phyloP scores from a whole-genome alignment of 495 filamentous ascomycete genomes.

The Penicillium alfredii region DNA sequence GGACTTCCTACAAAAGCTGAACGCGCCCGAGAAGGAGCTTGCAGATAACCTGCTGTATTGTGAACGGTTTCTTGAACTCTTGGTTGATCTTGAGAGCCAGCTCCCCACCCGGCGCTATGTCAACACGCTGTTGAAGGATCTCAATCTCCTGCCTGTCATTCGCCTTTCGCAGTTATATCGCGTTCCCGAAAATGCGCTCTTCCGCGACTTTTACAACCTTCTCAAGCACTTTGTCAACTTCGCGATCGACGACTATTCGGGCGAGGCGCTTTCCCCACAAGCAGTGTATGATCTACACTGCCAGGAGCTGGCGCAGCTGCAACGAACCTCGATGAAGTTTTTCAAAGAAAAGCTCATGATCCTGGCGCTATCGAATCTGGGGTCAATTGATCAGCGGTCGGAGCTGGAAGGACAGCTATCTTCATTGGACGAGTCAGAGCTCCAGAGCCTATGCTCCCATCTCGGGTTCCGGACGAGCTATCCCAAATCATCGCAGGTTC shows the following conservation, averaged over 20 bases:
- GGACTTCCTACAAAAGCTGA: slow-evolving; percentile 72
- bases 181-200: slow-evolving; percentile 63
- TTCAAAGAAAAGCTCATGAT: slow-evolving; percentile 90
- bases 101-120: slow-evolving; percentile 90
- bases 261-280: slow-evolving; percentile 61
- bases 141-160: slow-evolving; percentile 81
- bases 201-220: slow-evolving; percentile 75
- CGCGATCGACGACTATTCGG: slow-evolving; percentile 85
- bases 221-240: slow-evolving; percentile 83
- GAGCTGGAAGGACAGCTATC: slow-evolving; percentile 77
- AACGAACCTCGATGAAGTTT: slow-evolving; percentile 71
- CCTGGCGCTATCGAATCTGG: slow-evolving; percentile 87
- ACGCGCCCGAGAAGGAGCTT: slow-evolving; percentile 45
- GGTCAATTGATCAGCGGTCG: slow-evolving; percentile 68
- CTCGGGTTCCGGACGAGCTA: slow-evolving; percentile 78
- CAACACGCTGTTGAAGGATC: slow-evolving; percentile 83
- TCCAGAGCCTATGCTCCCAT: slow-evolving; percentile 58
- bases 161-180: slow-evolving; percentile 73
- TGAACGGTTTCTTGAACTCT: slow-evolving; percentile 85
- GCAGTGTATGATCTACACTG: slow-evolving; percentile 79
- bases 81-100: slow-evolving; percentile 88
- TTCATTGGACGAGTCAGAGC: slow-evolving; percentile 63
- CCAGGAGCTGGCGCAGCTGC: slow-evolving; percentile 66
- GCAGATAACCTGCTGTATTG: slow-evolving; percentile 73
- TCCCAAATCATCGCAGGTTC: slow-evolving; percentile 60